Evolutionary conservation across 148 eudicot species (phyloP).

Genomic region (Suaeda aralocaspica): DNA sequence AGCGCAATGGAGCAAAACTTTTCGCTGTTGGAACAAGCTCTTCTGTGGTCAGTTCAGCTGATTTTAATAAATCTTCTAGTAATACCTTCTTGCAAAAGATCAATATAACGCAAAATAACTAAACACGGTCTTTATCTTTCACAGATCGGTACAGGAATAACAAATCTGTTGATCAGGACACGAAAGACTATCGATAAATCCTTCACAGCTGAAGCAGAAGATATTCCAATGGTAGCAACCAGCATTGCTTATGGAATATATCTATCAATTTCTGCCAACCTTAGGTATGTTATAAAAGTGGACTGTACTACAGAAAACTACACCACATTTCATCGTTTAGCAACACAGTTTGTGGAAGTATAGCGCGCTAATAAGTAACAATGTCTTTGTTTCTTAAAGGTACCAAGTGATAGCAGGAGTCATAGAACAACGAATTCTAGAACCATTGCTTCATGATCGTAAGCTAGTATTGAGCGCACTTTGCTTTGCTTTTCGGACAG

Average conservation of each 20-base stretch:
- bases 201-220: conserved; percentile 82
- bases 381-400: conserved; percentile 27
- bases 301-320: not conserved
- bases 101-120: no score
- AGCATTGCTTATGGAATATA: conserved; percentile 82
- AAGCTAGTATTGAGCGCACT: conserved; percentile 64
- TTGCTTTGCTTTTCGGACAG: conserved; percentile 85
- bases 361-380: not conserved
- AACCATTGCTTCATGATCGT: conserved; percentile 72
- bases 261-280: conserved; percentile 81
- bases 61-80: not conserved
- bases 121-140: conserved; percentile 10
- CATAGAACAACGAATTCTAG: conserved; percentile 72
- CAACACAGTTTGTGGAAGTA: not conserved
- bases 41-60: conserved; percentile 49
- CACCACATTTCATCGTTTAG: no score
- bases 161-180: conserved; percentile 59
- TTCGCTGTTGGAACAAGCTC: conserved; percentile 83
- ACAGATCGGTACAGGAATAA: conserved; percentile 82
- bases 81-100: not conserved
- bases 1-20: conserved; percentile 88
- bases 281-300: conserved; percentile 41
- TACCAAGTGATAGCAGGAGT: conserved; percentile 86
- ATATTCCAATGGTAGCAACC: conserved; percentile 65
- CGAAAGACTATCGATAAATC: conserved; percentile 69